Base-by-base conservation (phyloP, 495 filamentous ascomycete species). In the Saxophila tyrrhenica region DNA sequence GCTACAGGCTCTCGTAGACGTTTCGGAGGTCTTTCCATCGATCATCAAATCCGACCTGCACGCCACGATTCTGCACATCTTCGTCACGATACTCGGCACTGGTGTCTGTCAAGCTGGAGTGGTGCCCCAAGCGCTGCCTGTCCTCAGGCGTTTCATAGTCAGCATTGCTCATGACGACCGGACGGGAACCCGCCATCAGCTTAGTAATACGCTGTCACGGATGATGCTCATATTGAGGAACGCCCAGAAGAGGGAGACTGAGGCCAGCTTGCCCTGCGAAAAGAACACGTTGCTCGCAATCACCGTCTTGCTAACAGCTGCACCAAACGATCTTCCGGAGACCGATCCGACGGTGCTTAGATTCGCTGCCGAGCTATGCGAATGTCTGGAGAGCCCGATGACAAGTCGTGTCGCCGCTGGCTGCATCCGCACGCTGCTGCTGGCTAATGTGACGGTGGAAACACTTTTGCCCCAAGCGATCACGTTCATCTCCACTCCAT, bases 41-140 rank as follows among this genome's bases (percentile, higher is more conserved):
- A 87, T 99, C 59, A 99, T 99, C 70, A 89, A 89, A 67, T 89
- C 89, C 47, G 92, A 99, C 66, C 78, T 99, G 10, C 88, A 99
- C 66, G 91, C 92, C 43, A 95, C 90, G 64, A 95, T 97, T 60
- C 75, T 97, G 32, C 91, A 99, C 69, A 94, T 97, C 22, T 97
- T 97, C 65, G 84, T 84, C 41, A 95, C 87, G 3, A 94, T 96
- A 47, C 82, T 99, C 3, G 84, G 85, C 15, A 95, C 88, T 0
- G 81, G 85, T 1, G 74, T 83, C 23, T 96, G 90, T 64, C 94
- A 97, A 70, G 78, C 83, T 15, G 76, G 86, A 20, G 86, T 96
- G 39, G 86, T 96, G 1, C 90, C 94, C 0, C 88, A 94, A 67
- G 82, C 89, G 5, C 76, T 99, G 2, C 88, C 92, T 0, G 94